Conservation (phyloP, 1,139 yeast genomes). For the Citeromyces hawaiiensis region DNA sequence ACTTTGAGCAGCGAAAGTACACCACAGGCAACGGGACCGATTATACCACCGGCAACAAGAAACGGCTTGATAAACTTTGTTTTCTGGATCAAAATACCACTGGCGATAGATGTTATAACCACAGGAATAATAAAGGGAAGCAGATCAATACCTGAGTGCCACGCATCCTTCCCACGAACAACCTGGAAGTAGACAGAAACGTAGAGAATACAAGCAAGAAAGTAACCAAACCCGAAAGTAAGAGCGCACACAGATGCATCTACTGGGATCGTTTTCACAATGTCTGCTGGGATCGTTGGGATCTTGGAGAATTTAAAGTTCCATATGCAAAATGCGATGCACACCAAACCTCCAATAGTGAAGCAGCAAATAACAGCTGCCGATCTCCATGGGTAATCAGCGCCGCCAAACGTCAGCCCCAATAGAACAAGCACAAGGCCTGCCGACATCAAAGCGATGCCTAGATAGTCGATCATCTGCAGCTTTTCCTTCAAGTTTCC, state of each 20-base stretch:
- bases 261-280: conserved; percentile 23
- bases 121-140: conserved; percentile 36
- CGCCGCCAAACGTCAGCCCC: conserved; percentile 40
- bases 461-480: conserved; percentile 30
- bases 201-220: conserved; percentile 29
- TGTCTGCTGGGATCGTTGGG: conserved; percentile 32
- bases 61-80: conserved; percentile 36
- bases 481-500: conserved; percentile 27
- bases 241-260: conserved; percentile 20
- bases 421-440: conserved; percentile 31
- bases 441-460: conserved; percentile 25
- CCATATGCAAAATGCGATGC: conserved; percentile 28
- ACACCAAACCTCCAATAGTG: conserved; percentile 35
- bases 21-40: conserved; percentile 41
- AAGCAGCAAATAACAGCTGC: conserved; percentile 42
- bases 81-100: conserved; percentile 31
- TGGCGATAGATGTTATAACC: conserved; percentile 31
- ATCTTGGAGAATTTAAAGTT: conserved; percentile 29
- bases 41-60: conserved; percentile 26
- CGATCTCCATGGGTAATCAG: conserved; percentile 34
- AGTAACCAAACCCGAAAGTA: conserved; percentile 26
- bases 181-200: conserved; percentile 46
- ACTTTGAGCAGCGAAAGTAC: conserved; percentile 26
- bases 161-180: conserved; percentile 30
- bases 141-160: conserved; percentile 44